Evolutionary conservation across 306 rosid species (phyloP), one percentile per base, ranked within the genome.

Genomic region (Potentilla sterilis): DNA sequence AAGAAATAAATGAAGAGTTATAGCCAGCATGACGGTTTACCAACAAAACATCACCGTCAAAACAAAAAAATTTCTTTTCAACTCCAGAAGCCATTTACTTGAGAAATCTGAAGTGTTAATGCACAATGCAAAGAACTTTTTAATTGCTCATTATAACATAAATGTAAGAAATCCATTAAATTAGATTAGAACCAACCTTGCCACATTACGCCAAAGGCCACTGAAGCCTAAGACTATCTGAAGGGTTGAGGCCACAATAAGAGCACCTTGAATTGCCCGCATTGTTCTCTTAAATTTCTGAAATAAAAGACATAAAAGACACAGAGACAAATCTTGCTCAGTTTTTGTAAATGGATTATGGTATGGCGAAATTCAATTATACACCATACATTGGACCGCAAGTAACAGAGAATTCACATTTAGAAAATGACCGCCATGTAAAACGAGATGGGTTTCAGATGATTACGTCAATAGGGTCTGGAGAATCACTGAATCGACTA

Each of bases 131-230:
- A 34, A 61, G 2, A 32, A 16, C 34, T 43, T 15, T 28, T 40
- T 9, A 10, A 58, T n/a, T 22, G 35, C 16, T 73, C n/a, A 21
- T 54, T 72, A 64, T n/a, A 57, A 55, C 32, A 58, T 28, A 28
- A 58, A 13, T 9, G n/a, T 57, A 16, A 2, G 38, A 40, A 21
- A 40, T 48, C 28, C 18, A 51, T 58, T 61, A 67, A 22, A 66
- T 28, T 40, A 5, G 44, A 52, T 11, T 42, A 41, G 77, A 79
- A 83, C 96, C 55, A 80, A 96, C 99, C 99, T 92, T 81, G 97
- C 82, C 83, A 92, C 99, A 76, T 96, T 96, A 52, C 99, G 99
- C 99, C 99, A 96, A 38, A 96, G 98, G 80, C 99, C 99, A 80
- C 99, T 96, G 87, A 96, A 96, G 76, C 99, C 99, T 59, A 96